phyloP scores from a whole-genome alignment of 306 rosid genomes.

The Hippophae rhamnoides region DNA sequence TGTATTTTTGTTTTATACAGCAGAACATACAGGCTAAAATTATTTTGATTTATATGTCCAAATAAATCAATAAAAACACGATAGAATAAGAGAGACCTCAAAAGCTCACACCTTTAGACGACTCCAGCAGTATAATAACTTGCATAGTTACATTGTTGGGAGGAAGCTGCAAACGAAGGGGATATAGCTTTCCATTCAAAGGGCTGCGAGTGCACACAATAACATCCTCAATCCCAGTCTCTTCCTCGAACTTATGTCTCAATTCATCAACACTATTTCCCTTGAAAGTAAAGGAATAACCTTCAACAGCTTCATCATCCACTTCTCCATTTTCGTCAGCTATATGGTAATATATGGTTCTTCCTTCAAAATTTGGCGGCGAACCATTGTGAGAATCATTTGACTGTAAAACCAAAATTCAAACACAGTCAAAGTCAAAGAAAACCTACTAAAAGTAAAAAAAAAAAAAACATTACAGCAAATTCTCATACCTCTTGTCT shows the following conservation, averaged over 20 bases:
- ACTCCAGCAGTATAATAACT: conserved; percentile 50
- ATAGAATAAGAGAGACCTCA: too few relatives aligned
- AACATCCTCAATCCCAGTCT: conserved; percentile 60
- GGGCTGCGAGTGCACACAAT: conserved; percentile 70
- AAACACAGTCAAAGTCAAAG: too few relatives aligned
- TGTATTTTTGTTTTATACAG: too few relatives aligned
- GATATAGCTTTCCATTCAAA: conserved; percentile 61
- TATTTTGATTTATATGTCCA: too few relatives aligned
- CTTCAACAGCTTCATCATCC: conserved; percentile 40
- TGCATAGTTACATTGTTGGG: conserved; percentile 75
- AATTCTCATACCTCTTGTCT: conserved; percentile 29
- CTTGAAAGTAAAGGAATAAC: conserved; percentile 48
- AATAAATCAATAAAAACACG: too few relatives aligned
- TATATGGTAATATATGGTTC: conserved; percentile 71
- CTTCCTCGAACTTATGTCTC: conserved; percentile 65
- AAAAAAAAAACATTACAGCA: too few relatives aligned
- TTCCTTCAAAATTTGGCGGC: conserved; percentile 49
- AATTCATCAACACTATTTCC: conserved; percentile 76
- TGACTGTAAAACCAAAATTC: conserved; percentile 30
- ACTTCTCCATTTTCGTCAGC: conserved; percentile 78
- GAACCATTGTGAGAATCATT: conserved; percentile 26
- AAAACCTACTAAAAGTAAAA: too few relatives aligned
- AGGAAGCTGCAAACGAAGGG: conserved; percentile 93
- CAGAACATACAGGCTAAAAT: too few relatives aligned
- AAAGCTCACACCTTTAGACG: conserved; percentile 61